These are phyloP conservation scores for Apophysomyces sp. DNA, from an alignment of 371 early-diverging fungal genomes.

Conservation along the genomic window DNA sequence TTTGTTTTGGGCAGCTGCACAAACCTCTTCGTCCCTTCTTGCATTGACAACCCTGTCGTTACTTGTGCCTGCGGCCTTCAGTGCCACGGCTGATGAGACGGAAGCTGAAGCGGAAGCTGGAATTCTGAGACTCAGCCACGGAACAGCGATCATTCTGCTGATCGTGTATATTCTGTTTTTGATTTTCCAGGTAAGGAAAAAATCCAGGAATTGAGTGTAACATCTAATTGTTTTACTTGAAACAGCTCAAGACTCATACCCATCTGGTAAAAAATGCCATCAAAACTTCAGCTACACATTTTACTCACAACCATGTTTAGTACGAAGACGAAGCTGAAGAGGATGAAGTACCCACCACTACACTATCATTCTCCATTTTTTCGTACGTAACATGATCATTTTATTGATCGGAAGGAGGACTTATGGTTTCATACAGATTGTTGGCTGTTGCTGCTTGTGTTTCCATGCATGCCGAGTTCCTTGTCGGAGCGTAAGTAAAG, in stretches of 20 bases:
- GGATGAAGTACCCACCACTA: conserved; percentile 48
- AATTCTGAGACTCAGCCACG: conserved; percentile 62
- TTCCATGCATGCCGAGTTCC: conserved; percentile 77
- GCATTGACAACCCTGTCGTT: conserved; percentile 73
- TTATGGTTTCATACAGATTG: conserved; percentile 25
- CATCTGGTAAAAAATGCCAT: conserved; percentile 44
- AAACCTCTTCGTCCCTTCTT: conserved; percentile 75
- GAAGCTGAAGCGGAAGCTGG: conserved; percentile 34
- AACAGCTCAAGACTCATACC: conserved; percentile 67
- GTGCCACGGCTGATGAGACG: conserved; percentile 32
- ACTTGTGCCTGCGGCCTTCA: conserved; percentile 81
- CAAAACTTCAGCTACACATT: neutral
- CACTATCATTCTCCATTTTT: conserved; percentile 41
- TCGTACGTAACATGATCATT: conserved; percentile 19
- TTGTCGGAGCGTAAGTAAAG: conserved; percentile 61
- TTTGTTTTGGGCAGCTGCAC: conserved; percentile 56
- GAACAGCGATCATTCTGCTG: conserved; percentile 73
- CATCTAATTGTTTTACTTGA: neutral
- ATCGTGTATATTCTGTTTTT: conserved; percentile 73
- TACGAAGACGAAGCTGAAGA: conserved; percentile 52
- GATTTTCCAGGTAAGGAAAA: conserved; percentile 61
- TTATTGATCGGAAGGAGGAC: neutral
- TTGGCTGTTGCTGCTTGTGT: conserved; percentile 56
- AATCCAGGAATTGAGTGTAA: neutral
- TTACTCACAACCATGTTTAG: conserved; percentile 11